A percentile compares a stretch with the other conserved stretches of the same genome.
These are phyloP conservation scores for Coemansia sp. DNA, from an alignment of 192 early-diverging fungal genomes.

Conservation along the genomic window DNA sequence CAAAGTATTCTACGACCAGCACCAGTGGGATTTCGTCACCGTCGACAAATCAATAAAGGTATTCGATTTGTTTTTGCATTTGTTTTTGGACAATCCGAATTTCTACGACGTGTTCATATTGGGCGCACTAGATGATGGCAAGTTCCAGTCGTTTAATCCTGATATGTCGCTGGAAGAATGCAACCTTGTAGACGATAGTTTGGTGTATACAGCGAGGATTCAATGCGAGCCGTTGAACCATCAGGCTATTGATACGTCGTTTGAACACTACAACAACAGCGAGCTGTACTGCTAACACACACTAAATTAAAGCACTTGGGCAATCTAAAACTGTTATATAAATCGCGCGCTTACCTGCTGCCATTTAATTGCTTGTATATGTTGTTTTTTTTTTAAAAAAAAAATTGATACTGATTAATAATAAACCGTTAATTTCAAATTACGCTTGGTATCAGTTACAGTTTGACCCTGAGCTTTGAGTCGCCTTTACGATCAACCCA, in stretches of 20 bases:
- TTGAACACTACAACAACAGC: neutral
- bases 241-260: neutral
- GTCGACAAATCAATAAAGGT: conserved; percentile 1
- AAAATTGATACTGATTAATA: neutral
- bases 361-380: neutral
- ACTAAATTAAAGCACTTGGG: too few relatives aligned
- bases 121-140: neutral
- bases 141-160: conserved; percentile 5
- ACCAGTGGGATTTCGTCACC: conserved; percentile 12
- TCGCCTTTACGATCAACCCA: conserved; percentile 9
- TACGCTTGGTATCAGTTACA: neutral
- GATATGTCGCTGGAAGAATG: neutral
- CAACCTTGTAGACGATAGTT: neutral
- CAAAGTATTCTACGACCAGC: conserved; percentile 13
- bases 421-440: neutral
- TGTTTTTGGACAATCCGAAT: conserved; percentile 11
- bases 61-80: conserved; percentile 2
- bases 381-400: neutral
- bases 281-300: neutral
- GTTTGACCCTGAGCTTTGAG: conserved; percentile 11
- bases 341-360: neutral
- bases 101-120: conserved; percentile 12
- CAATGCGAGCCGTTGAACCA: neutral
- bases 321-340: too few relatives aligned
- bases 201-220: conserved; percentile 2